Evolutionary conservation across 208 protist genomes (phyloP).

Genomic region (Acanthamoeba royreba): DNA sequence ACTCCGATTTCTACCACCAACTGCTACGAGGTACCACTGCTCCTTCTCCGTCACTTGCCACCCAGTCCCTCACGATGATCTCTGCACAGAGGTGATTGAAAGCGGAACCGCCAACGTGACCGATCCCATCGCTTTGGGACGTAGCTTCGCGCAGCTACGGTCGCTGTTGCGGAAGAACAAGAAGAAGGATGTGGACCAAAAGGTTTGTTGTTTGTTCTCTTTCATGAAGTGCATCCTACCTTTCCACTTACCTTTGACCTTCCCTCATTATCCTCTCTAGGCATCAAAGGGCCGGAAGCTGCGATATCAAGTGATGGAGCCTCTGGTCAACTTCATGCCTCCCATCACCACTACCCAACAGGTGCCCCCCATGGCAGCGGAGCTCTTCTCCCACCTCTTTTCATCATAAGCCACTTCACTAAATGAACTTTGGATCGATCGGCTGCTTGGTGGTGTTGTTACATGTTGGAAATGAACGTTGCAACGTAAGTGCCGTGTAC

Average conservation of each 20-base stretch:
- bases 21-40: constrained; percentile 50
- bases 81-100: neutral
- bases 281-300: constrained; percentile 19
- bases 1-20: constrained; percentile 64
- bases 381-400: constrained; percentile 22
- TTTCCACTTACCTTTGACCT: neutral
- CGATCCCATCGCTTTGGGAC: constrained; percentile 9
- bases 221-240: neutral
- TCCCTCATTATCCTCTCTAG: neutral
- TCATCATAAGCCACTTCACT: neutral
- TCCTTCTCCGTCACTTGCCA: no score
- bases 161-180: constrained; percentile 20
- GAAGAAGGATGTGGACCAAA: constrained; percentile 25
- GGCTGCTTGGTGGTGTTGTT: no score
- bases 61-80: no score
- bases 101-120: constrained; percentile 34
- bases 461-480: no score
- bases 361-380: neutral
- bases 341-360: neutral
- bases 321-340: constrained; percentile 6
- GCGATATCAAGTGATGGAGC: neutral
- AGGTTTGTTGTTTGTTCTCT: neutral
- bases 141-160: neutral
- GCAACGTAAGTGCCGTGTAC: no score
- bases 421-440: no score